Evolutionary conservation across 805 yeast species (phyloP).

Genomic region (Candida ulmi): DNA sequence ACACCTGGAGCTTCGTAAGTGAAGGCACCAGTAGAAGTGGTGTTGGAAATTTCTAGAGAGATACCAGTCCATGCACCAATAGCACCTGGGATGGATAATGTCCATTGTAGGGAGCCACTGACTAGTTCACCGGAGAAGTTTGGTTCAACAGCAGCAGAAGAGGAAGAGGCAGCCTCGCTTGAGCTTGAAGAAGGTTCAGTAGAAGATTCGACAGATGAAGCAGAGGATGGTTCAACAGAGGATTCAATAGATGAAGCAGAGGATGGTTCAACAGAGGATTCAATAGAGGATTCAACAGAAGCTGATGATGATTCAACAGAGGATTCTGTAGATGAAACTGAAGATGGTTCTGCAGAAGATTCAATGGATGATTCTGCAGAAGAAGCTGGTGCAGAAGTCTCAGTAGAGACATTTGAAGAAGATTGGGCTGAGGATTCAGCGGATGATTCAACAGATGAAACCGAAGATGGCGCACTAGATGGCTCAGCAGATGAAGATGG

Average conservation of each 20-base stretch:
- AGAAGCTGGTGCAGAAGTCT: no score
- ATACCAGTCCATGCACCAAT: neutral
- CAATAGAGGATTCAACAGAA: neutral
- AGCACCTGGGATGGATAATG: neutral
- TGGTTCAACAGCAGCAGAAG: neutral
- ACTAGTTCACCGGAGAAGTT: neutral
- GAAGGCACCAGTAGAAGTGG: no score
- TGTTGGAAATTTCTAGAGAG: no score
- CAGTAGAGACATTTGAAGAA: neutral
- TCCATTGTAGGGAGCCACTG: neutral
- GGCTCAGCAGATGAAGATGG: no score
- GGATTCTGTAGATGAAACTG: neutral
- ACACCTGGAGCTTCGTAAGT: neutral
- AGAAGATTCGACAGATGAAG: neutral
- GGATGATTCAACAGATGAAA: neutral
- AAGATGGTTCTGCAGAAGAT: neutral
- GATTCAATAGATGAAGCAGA: neutral
- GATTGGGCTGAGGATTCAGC: neutral
- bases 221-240: neutral
- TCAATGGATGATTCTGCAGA: neutral
- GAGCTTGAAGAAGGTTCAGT: neutral
- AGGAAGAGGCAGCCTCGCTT: neutral
- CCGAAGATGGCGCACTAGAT: no score
- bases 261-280: neutral
- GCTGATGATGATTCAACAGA: no score